Percentiles rank a stretch among this genome's conserved stretches.
phyloP scores from a whole-genome alignment of 805 yeast genomes.

The Metschnikowia borealis region DNA sequence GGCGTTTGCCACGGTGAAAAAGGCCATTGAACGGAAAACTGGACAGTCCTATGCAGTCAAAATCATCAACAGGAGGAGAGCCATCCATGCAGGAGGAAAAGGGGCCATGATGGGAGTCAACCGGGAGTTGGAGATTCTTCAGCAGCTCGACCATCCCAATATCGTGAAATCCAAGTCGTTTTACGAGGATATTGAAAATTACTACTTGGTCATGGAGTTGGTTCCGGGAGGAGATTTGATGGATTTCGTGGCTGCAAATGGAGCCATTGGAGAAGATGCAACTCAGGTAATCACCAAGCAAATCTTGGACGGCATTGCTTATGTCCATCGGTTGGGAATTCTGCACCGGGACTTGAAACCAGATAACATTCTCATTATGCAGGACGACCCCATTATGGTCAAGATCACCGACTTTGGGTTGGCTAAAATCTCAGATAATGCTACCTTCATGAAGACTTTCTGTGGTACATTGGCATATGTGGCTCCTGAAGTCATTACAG shows the following conservation, averaged over 20 bases:
- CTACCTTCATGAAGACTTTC: slow-evolving; percentile 88
- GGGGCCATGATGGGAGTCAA: slow-evolving; percentile 67
- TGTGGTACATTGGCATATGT: slow-evolving; percentile 97
- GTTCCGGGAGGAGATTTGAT: slow-evolving; percentile 96
- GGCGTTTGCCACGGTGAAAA: slow-evolving; percentile 95
- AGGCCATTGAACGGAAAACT: slow-evolving; percentile 79
- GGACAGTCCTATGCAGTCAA: slow-evolving; percentile 90
- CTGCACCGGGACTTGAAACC: slow-evolving; percentile 97
- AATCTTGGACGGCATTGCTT: slow-evolving; percentile 74
- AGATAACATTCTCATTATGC: slow-evolving; percentile 86
- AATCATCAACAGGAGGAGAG: slow-evolving; percentile 76
- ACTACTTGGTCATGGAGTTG: slow-evolving; percentile 91
- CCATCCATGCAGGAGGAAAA: slow-evolving; percentile 61
- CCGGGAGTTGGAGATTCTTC: slow-evolving; percentile 78
- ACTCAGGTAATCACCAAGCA: slow-evolving; percentile 84
- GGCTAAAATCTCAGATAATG: slow-evolving; percentile 83
- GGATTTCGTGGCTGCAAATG: slow-evolving; percentile 94
- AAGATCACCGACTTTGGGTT: slow-evolving; percentile 95
- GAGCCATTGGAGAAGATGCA: slow-evolving; percentile 87
- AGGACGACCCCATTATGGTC: slow-evolving; percentile 86
- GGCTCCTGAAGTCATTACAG: slow-evolving; percentile 86
- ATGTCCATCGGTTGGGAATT: slow-evolving; percentile 85
- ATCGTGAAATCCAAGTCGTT: slow-evolving; percentile 80
- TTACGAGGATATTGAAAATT: slow-evolving; percentile 75
- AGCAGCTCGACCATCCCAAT: slow-evolving; percentile 76